These are phyloP conservation scores for Thalassiosira pacifica DNA, from an alignment of 352 stramenopile species.

Conservation along the genomic window DNA sequence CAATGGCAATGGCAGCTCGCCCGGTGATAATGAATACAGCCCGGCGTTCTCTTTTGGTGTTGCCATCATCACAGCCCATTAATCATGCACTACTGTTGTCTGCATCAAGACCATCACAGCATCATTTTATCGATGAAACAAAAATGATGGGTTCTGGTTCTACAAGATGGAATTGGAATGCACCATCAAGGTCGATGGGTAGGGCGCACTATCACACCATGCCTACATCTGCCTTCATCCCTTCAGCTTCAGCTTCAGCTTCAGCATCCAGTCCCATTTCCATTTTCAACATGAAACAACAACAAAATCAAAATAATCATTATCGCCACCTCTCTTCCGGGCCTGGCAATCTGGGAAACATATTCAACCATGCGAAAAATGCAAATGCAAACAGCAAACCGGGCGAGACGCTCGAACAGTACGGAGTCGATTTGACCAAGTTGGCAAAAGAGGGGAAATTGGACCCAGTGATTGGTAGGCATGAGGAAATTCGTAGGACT, in stretches of 20 bases:
- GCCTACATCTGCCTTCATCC: not conserved
- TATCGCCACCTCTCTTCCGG: conserved; percentile 28
- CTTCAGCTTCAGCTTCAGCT: too few species aligned
- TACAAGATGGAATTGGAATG: too few species aligned
- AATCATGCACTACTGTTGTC: not conserved
- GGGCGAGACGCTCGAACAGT: conserved; percentile 91
- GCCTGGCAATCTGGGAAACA: conserved; percentile 46
- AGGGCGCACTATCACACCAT: too few species aligned
- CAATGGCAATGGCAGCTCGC: not conserved
- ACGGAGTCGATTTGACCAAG: conserved; percentile 94
- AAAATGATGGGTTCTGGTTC: not conserved
- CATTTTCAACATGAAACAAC: not conserved
- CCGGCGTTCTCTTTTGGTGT: conserved; percentile 39
- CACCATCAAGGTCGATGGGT: not conserved
- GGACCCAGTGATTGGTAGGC: conserved; percentile 93
- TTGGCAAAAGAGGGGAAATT: conserved; percentile 92
- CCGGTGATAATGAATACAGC: conserved; percentile 3
- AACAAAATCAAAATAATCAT: too few species aligned
- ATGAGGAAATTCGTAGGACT: conserved; percentile 95
- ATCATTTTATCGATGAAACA: not conserved
- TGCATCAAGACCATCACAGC: not conserved
- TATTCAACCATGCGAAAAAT: conserved; percentile 49
- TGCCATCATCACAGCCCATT: conserved; percentile 51
- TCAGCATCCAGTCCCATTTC: not conserved
- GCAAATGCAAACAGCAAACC: conserved; percentile 19